Conservation (phyloP, 306 rosid genomes). For the Prunus kanzakura region DNA sequence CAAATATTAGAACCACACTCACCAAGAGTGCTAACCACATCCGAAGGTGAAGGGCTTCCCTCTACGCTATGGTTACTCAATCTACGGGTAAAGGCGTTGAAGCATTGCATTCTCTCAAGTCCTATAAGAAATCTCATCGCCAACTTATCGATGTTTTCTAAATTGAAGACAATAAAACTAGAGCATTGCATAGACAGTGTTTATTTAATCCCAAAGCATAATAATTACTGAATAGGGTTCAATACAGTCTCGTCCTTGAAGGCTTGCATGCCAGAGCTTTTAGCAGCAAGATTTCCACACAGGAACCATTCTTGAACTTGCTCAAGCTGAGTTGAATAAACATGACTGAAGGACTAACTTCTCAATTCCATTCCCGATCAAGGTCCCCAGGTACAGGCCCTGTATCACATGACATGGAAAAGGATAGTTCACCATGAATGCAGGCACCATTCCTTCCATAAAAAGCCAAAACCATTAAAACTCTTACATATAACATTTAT, state of each 20-base stretch:
- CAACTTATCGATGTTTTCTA: constrained; percentile 31
- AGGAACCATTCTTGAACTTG: constrained; percentile 26
- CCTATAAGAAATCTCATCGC: constrained; percentile 21
- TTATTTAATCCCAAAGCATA: constrained; percentile 42
- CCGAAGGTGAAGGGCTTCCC: neutral
- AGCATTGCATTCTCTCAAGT: constrained; percentile 30
- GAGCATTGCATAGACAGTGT: constrained; percentile 27
- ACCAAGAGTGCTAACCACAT: neutral
- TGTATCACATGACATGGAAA: constrained; percentile 33
- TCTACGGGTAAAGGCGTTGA: constrained; percentile 19
- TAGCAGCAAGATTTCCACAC: constrained; percentile 37
- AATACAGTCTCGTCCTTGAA: constrained; percentile 35
- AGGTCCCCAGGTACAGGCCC: constrained; percentile 98
- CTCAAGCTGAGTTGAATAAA: constrained; percentile 13
- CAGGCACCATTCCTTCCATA: neutral
- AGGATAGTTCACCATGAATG: constrained; percentile 18
- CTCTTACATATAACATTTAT: neutral
- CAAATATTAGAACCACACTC: constrained; percentile 25
- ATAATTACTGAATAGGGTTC: constrained; percentile 33
- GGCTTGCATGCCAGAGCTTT: constrained; percentile 32
- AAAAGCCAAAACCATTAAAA: neutral
- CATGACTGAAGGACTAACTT: constrained; percentile 19
- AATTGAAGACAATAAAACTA: constrained; percentile 32
- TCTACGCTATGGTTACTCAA: neutral
- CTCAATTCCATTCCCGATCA: constrained; percentile 35